phyloP scores from a whole-genome alignment of 1,139 yeast species.

The Saccharomycopsis hybrid region DNA sequence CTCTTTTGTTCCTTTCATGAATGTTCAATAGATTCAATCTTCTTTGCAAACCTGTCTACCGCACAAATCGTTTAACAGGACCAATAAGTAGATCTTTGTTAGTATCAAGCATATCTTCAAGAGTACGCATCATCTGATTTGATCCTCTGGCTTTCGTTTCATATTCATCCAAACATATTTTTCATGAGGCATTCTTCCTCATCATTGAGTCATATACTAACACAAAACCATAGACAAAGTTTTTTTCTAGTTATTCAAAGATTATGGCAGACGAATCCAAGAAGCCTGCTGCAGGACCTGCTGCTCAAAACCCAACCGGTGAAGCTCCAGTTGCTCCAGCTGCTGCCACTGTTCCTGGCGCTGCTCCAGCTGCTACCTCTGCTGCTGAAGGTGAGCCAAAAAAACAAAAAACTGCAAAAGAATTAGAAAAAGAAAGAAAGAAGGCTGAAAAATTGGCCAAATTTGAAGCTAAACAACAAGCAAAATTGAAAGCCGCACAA shows the following conservation, averaged over 20 bases:
- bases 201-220: too few relatives aligned
- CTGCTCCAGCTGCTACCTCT: constrained; percentile 9
- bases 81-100: too few relatives aligned
- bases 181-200: too few relatives aligned
- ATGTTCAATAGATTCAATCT: too few relatives aligned
- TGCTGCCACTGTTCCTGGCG: constrained; percentile 27
- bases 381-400: constrained; percentile 6
- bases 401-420: constrained; percentile 55
- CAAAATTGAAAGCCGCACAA: constrained; percentile 37
- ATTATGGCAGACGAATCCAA: constrained; percentile 11
- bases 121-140: too few relatives aligned
- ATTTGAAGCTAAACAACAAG: constrained; percentile 88
- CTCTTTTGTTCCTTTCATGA: too few relatives aligned
- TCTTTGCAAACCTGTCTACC: too few relatives aligned
- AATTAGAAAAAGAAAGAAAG: constrained; percentile 87
- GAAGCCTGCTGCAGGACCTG: constrained; percentile 22
- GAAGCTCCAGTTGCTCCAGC: constrained; percentile 21
- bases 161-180: too few relatives aligned
- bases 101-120: too few relatives aligned
- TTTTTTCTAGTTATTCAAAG: constrained; percentile 5
- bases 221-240: background rate
- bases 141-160: too few relatives aligned
- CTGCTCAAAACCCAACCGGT: constrained; percentile 23
- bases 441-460: constrained; percentile 96
- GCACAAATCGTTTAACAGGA: too few relatives aligned